Evolutionary conservation across 129 eudicot species (phyloP).

Genomic region (Escallonia herrerae): DNA sequence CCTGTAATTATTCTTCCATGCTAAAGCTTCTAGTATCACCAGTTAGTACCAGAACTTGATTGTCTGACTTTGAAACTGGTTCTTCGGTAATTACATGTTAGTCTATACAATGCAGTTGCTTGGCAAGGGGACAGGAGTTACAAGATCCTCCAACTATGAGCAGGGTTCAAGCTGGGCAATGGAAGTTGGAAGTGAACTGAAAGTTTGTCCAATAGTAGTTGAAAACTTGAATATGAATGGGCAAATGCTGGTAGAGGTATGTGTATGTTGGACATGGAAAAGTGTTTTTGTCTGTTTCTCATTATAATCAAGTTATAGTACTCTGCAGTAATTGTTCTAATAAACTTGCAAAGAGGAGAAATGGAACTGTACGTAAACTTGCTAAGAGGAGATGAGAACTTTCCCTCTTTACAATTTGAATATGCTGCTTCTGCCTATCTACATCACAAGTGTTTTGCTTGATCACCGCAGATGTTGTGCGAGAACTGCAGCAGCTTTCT

Average conservation of each 20-base stretch:
- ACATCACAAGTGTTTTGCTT: neutral
- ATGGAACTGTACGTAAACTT: neutral
- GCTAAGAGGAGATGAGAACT: neutral
- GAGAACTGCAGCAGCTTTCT: conserved; percentile 56
- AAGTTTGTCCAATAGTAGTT: conserved; percentile 74
- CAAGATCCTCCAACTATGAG: conserved; percentile 38
- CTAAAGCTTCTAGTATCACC: neutral
- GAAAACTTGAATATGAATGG: conserved; percentile 69
- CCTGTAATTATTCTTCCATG: too few relatives aligned
- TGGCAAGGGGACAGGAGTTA: conserved; percentile 39
- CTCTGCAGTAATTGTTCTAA: neutral
- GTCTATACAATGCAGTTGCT: conserved; percentile 36
- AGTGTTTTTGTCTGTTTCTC: neutral
- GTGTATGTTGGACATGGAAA: neutral
- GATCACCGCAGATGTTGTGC: conserved; percentile 56
- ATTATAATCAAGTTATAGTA: neutral
- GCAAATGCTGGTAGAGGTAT: conserved; percentile 82
- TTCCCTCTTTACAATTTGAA: neutral
- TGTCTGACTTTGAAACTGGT: neutral
- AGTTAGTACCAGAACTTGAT: neutral
- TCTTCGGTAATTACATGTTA: neutral
- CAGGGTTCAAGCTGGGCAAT: conserved; percentile 97
- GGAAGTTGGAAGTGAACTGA: conserved; percentile 69
- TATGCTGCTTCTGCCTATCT: neutral
- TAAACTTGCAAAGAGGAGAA: neutral